These are phyloP conservation scores for Cadophora gregata DNA, from an alignment of 2,329 filamentous ascomycete genomes.

Conservation along the genomic window DNA sequence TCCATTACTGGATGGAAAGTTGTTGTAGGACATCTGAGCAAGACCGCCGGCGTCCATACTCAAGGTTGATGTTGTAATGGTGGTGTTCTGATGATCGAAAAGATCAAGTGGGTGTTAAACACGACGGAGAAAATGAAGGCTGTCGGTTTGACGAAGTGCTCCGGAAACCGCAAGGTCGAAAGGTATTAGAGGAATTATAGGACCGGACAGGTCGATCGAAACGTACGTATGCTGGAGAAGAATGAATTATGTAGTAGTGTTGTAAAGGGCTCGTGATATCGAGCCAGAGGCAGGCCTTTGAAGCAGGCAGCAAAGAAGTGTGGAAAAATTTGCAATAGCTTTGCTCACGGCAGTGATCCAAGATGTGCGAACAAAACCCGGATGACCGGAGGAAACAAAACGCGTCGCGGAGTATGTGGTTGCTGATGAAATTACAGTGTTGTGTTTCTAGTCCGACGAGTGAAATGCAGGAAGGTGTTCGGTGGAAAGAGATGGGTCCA, in stretches of 20 bases:
- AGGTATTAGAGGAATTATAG: constrained; percentile 43
- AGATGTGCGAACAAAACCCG: constrained; percentile 36
- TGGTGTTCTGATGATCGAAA: constrained; percentile 24
- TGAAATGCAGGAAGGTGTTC: constrained; percentile 15
- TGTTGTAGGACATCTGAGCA: constrained; percentile 97
- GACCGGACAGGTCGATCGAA: constrained; percentile 38
- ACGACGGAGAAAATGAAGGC: constrained; percentile 39
- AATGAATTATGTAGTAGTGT: constrained; percentile 39
- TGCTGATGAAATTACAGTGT: constrained; percentile 37
- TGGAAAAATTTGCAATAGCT: constrained; percentile 37
- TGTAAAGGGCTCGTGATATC: constrained; percentile 35
- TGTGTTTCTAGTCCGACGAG: constrained; percentile 23
- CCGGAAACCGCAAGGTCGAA: constrained; percentile 31
- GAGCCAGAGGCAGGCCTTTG: constrained; percentile 40
- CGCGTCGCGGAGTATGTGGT: constrained; percentile 38
- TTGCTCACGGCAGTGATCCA: constrained; percentile 36
- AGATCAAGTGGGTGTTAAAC: constrained; percentile 25
- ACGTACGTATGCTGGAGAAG: constrained; percentile 36
- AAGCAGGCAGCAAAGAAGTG: constrained; percentile 38
- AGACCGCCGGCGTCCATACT: constrained; percentile 96
- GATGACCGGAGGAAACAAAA: constrained; percentile 36
- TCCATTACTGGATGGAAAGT: constrained; percentile 72
- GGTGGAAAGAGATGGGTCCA: constrained; percentile 12
- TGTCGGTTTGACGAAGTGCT: constrained; percentile 33
- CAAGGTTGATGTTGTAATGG: constrained; percentile 41